phyloP scores from a whole-genome alignment of 768 basidiomycete species.

The Tephrocybe sp. region DNA sequence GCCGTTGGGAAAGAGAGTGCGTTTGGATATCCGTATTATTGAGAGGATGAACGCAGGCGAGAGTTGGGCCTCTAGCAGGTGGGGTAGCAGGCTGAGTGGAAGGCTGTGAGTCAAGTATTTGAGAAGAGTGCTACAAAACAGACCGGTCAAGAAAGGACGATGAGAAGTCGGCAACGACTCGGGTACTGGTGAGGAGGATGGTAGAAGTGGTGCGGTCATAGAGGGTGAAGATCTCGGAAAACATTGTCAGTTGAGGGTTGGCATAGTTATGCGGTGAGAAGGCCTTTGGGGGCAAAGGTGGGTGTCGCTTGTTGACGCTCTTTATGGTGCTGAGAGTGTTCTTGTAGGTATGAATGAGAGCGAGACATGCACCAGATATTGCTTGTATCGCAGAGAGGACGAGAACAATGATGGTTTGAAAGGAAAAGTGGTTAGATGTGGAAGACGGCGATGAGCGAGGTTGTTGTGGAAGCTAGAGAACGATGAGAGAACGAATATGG shows the following conservation, averaged over 20 bases:
- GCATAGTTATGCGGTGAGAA: slow-evolving; percentile 33
- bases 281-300: slow-evolving; percentile 21
- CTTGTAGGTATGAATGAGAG: slow-evolving; percentile 66
- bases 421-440: slow-evolving; percentile 29
- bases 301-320: slow-evolving; percentile 49
- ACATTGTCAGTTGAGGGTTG: slow-evolving; percentile 39
- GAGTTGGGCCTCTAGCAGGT: slow-evolving; percentile 56
- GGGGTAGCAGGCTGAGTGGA: slow-evolving; percentile 57
- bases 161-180: slow-evolving; percentile 44
- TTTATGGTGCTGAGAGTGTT: slow-evolving; percentile 63
- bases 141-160: slow-evolving; percentile 62
- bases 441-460: slow-evolving; percentile 24
- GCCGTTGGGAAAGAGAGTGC: slow-evolving; percentile 84
- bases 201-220: slow-evolving; percentile 46
- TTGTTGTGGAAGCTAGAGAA: slow-evolving; percentile 19
- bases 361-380: slow-evolving; percentile 65
- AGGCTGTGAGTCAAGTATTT: neutral
- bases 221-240: slow-evolving; percentile 48
- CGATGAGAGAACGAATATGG: slow-evolving; percentile 2
- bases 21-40: slow-evolving; percentile 54
- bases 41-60: slow-evolving; percentile 50
- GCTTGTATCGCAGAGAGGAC: slow-evolving; percentile 73
- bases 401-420: slow-evolving; percentile 54
- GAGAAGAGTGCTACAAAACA: neutral
- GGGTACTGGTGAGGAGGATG: slow-evolving; percentile 41